Evolutionary conservation across 371 early-diverging fungal genomes (phyloP).

Genomic region (Polyrhizophydium stewartii): DNA sequence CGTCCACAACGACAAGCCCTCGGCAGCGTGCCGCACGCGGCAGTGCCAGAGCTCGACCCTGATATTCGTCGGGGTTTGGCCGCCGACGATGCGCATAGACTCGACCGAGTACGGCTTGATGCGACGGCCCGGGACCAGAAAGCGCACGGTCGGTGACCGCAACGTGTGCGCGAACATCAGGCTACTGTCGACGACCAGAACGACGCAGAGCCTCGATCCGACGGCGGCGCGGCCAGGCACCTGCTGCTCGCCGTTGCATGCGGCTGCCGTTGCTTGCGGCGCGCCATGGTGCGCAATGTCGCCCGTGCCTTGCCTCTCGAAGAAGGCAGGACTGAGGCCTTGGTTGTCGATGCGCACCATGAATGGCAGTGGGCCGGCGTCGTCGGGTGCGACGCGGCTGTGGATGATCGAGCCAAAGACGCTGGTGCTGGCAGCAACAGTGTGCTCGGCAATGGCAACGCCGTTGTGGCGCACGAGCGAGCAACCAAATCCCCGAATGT

Average conservation of each 20-base stretch:
- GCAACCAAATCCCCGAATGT: no score
- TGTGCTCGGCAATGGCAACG: background rate
- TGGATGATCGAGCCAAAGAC: background rate
- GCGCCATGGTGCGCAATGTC: no score
- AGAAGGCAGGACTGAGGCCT: background rate
- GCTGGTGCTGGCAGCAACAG: background rate
- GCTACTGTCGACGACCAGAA: background rate
- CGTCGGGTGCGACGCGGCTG: background rate
- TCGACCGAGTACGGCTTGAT: background rate
- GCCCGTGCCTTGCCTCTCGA: no score
- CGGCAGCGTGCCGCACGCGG: background rate
- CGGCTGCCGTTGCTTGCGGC: no score
- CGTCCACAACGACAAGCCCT: background rate
- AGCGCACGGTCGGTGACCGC: background rate
- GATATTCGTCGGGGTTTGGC: background rate
- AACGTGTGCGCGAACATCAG: background rate
- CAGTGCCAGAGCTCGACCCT: constrained; percentile 1
- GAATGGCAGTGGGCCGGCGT: background rate
- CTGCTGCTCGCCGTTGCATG: no score
- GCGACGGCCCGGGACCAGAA: background rate
- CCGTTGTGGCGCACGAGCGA: no score
- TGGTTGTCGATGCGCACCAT: background rate
- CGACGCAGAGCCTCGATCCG: background rate
- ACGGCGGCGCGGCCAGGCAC: no score
- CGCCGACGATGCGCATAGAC: background rate